These are phyloP conservation scores for Bryum argenteum DNA, from an alignment of 225 moss, liverwort and hornwort species.

Conservation along the genomic window DNA sequence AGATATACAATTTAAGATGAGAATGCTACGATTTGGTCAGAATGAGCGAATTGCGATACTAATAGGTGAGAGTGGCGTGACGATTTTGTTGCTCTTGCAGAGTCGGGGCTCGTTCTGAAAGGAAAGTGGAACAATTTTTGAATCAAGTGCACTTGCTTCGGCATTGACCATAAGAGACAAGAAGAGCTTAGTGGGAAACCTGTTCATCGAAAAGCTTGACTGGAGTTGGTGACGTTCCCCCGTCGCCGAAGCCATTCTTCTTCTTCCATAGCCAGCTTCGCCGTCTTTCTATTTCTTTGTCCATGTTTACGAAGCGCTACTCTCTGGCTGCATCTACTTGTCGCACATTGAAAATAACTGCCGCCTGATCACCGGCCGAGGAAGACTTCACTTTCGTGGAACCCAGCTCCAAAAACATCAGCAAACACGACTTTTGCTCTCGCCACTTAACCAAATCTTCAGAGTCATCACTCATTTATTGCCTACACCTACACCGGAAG, in stretches of 20 bases:
- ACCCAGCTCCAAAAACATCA: conserved; percentile 2
- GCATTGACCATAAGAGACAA: conserved; percentile 21
- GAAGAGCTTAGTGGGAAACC: conserved; percentile 22
- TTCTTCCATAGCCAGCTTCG: conserved; percentile 59
- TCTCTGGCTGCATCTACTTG: conserved; percentile 19
- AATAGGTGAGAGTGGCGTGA: conserved; percentile 11
- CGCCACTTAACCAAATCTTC: conserved; percentile 14
- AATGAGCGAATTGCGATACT: conserved; percentile 4
- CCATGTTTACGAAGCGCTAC: conserved; percentile 30
- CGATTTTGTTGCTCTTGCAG: not conserved
- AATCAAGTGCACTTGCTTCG: conserved; percentile 12
- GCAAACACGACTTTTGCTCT: not conserved
- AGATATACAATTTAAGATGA: conserved; percentile 10
- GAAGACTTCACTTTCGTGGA: conserved; percentile 7
- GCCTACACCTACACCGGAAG: not conserved
- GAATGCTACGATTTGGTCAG: not conserved
- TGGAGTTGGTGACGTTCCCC: conserved; percentile 31
- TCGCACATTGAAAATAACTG: conserved; percentile 21
- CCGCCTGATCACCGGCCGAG: not conserved
- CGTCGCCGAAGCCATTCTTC: conserved; percentile 40
- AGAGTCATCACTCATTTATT: not conserved
- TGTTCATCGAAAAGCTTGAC: conserved; percentile 57
- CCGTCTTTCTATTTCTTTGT: conserved; percentile 49
- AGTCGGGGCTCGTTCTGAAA: not conserved
- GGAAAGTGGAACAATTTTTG: conserved; percentile 1